phyloP scores from a whole-genome alignment of 2,329 filamentous ascomycete species.

The Purpureocillium lavendulum region DNA sequence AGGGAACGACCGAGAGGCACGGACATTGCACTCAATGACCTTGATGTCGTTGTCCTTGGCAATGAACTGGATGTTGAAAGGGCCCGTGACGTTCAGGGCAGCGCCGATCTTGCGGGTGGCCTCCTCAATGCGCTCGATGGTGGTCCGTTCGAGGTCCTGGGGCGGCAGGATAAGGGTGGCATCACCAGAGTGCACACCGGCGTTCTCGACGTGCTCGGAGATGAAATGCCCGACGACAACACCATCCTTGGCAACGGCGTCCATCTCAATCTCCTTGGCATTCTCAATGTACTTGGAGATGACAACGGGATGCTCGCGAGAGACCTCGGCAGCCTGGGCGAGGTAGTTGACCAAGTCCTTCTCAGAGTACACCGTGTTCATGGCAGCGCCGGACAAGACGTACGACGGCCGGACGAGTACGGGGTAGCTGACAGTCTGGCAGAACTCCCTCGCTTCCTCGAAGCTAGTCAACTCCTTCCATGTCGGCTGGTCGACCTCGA shows the following conservation, averaged over 20 bases:
- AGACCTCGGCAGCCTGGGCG: constrained; percentile 85
- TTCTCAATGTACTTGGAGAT: constrained; percentile 99
- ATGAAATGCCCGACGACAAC: constrained; percentile 92
- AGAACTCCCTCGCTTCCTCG: constrained; percentile 81
- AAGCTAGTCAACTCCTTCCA: constrained; percentile 98
- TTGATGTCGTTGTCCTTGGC: constrained; percentile 99
- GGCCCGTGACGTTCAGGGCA: constrained; percentile 90
- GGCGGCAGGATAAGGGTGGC: constrained; percentile 92
- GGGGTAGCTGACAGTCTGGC: constrained; percentile 80
- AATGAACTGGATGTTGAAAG: constrained; percentile 99
- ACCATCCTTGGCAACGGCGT: constrained; percentile 87
- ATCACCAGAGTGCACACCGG: constrained; percentile 96
- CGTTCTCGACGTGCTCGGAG: constrained; percentile 97
- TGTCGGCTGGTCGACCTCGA: constrained; percentile 88
- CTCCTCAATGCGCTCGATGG: constrained; percentile 84
- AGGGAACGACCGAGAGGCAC: constrained; percentile 91
- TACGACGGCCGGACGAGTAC: constrained; percentile 95
- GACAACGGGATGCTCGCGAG: constrained; percentile 90
- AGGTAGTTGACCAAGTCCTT: constrained; percentile 85
- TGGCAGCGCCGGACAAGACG: constrained; percentile 91
- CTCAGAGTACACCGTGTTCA: constrained; percentile 98
- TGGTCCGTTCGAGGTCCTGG: constrained; percentile 84
- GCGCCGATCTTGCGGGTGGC: constrained; percentile 92
- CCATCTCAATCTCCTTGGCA: constrained; percentile 99
- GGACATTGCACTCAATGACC: constrained; percentile 98